Conservation (phyloP, 2,329 filamentous ascomycete genomes). For the Fusarium azukiicola region DNA sequence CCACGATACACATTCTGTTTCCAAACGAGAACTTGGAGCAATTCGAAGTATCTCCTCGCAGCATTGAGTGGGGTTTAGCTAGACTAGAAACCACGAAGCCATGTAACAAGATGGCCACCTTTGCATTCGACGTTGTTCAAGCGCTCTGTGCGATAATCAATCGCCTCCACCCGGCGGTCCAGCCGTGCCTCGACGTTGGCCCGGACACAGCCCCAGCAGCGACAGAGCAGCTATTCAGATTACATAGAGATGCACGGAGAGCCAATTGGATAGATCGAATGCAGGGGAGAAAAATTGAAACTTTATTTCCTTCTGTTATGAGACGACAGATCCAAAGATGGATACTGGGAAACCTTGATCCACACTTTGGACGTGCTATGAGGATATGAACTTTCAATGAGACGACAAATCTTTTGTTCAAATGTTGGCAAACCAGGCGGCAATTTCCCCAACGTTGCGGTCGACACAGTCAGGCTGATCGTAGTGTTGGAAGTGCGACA, state of each 20-base stretch:
- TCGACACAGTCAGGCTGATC: background rate
- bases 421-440: background rate
- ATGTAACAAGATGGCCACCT: background rate
- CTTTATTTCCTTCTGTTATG: background rate
- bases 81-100: background rate
- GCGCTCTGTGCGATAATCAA: background rate
- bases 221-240: no score
- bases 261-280: background rate
- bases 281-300: background rate
- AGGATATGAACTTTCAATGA: no score
- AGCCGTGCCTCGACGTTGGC: background rate
- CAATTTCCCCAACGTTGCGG: background rate
- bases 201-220: background rate
- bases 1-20: background rate
- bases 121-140: background rate
- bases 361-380: no score
- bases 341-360: no score
- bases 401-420: no score
- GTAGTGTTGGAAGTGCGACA: constrained; percentile 1
- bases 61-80: background rate
- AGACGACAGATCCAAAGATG: background rate
- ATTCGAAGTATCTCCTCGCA: background rate
- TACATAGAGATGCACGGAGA: no score
- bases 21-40: background rate
- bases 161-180: background rate